A percentile compares a stretch with the other conserved stretches of the same genome.
These are phyloP conservation scores for Metschnikowia chrysomelidarum DNA, from an alignment of 805 yeast species.

Conservation along the genomic window DNA sequence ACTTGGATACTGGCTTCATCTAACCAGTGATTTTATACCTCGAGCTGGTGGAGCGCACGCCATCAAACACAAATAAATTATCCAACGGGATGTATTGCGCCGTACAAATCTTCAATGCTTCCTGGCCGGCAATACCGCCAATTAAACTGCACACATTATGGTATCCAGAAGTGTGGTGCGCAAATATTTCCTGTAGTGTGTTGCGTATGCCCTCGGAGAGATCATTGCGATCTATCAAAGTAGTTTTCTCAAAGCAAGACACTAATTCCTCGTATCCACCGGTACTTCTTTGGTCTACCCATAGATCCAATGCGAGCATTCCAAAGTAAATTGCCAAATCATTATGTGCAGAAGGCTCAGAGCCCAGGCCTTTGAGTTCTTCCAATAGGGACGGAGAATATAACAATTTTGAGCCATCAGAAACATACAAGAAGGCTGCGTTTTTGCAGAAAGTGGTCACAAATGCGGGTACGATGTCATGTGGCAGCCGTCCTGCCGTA, in stretches of 20 bases:
- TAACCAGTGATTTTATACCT: constrained; percentile 30
- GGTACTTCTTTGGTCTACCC: constrained; percentile 21
- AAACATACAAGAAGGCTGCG: constrained; percentile 49
- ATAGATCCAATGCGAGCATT: constrained; percentile 35
- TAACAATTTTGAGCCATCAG: constrained; percentile 40
- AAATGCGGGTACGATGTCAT: constrained; percentile 33
- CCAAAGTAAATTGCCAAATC: constrained; percentile 42
- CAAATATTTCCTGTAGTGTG: constrained; percentile 33
- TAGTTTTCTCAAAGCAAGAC: constrained; percentile 20
- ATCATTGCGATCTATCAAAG: constrained; percentile 16
- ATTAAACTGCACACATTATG: constrained; percentile 64
- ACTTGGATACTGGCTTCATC: background rate
- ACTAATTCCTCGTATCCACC: constrained; percentile 23
- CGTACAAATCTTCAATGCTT: constrained; percentile 70
- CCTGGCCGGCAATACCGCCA: constrained; percentile 89
- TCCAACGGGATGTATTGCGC: constrained; percentile 79
- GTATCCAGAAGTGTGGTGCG: constrained; percentile 42
- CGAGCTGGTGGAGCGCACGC: constrained; percentile 51
- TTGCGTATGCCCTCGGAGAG: constrained; percentile 18
- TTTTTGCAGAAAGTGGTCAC: constrained; percentile 60
- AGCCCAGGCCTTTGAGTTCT: constrained; percentile 1
- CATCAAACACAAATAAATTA: constrained; percentile 72
- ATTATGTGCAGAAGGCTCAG: background rate
- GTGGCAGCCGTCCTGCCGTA: constrained; percentile 25
- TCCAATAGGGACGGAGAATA: constrained; percentile 3